Evolutionary conservation across 352 stramenopile species (phyloP).

Genomic region (Globisporangium paroecandrum): DNA sequence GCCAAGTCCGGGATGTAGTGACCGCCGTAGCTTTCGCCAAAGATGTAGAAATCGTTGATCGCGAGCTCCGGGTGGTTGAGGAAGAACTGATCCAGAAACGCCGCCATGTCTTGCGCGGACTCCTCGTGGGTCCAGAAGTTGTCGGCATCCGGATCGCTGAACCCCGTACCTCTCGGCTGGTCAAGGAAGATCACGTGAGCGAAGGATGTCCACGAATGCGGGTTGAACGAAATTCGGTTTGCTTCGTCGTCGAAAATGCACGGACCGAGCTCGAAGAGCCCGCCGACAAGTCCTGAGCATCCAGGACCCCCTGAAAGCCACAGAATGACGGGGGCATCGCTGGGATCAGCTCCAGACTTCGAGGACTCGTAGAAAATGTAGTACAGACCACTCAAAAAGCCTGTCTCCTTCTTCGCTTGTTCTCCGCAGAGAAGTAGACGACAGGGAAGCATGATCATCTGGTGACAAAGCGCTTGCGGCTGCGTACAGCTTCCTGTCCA

Average conservation of each 20-base stretch:
- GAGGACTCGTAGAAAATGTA: slow-evolving; percentile 71
- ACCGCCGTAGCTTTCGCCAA: slow-evolving; percentile 93
- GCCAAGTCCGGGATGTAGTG: slow-evolving; percentile 94
- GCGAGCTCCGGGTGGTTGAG: slow-evolving; percentile 31
- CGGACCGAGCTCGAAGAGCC: slow-evolving; percentile 96
- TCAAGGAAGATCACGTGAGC: slow-evolving; percentile 97
- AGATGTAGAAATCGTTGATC: slow-evolving; percentile 87
- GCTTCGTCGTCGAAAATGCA: slow-evolving; percentile 84
- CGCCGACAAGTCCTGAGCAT: slow-evolving; percentile 91
- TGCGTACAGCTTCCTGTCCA: slow-evolving; percentile 14
- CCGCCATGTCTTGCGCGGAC: slow-evolving; percentile 43
- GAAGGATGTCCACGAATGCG: slow-evolving; percentile 92
- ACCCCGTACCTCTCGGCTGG: slow-evolving; percentile 86
- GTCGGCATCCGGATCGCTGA: slow-evolving; percentile 29
- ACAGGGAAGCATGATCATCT: background rate
- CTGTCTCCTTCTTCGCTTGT: slow-evolving; percentile 48
- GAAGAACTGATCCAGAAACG: slow-evolving; percentile 63
- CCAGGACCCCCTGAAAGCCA: slow-evolving; percentile 97
- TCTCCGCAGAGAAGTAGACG: slow-evolving; percentile 60
- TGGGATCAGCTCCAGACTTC: background rate
- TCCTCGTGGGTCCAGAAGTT: slow-evolving; percentile 43
- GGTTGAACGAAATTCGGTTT: slow-evolving; percentile 74
- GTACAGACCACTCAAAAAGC: slow-evolving; percentile 60
- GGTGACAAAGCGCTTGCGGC: slow-evolving; percentile 28
- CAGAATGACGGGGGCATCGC: slow-evolving; percentile 84